A percentile compares a stretch with the other conserved stretches of the same genome.
Evolutionary conservation across 345 rosid species (phyloP).

Genomic region (Populus pruinosa): DNA sequence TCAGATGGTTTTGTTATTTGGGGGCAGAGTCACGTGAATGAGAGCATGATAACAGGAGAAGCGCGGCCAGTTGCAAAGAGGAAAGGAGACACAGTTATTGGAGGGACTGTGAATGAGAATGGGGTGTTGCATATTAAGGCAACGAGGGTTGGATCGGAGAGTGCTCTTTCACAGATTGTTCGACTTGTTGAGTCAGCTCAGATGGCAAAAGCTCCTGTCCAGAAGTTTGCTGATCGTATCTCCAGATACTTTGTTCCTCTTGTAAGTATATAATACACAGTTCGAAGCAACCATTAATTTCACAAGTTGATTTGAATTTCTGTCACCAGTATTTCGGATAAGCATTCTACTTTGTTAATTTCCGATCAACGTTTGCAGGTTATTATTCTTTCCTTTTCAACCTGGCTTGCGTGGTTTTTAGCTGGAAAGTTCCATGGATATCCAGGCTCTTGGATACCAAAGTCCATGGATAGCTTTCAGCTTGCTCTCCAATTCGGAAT

Average conservation of each 20-base stretch:
- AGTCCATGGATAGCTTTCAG: slow-evolving; percentile 89
- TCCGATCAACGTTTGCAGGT: slow-evolving; percentile 43
- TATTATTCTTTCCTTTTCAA: slow-evolving; percentile 66
- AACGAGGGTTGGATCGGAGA: slow-evolving; percentile 88
- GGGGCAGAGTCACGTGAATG: slow-evolving; percentile 58
- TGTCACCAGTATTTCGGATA: background rate
- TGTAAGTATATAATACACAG: slow-evolving; percentile 32
- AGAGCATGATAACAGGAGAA: slow-evolving; percentile 57
- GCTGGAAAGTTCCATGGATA: slow-evolving; percentile 79
- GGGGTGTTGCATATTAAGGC: slow-evolving; percentile 77
- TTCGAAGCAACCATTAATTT: background rate
- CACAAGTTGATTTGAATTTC: background rate
- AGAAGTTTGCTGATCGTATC: slow-evolving; percentile 89
- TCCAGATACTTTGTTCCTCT: slow-evolving; percentile 85
- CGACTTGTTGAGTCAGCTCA: slow-evolving; percentile 94
- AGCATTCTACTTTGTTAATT: background rate
- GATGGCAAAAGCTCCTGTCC: slow-evolving; percentile 94
- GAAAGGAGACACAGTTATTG: slow-evolving; percentile 79
- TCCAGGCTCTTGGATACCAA: slow-evolving; percentile 88
- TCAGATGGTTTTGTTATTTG: slow-evolving; percentile 47
- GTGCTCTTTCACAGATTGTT: slow-evolving; percentile 90
- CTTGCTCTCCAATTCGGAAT: slow-evolving; percentile 97
- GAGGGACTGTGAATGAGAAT: slow-evolving; percentile 87
- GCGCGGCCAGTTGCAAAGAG: slow-evolving; percentile 56
- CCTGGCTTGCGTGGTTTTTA: slow-evolving; percentile 90